Conservation (phyloP, 2,329 filamentous ascomycete species). For the Septoria petroselini region DNA sequence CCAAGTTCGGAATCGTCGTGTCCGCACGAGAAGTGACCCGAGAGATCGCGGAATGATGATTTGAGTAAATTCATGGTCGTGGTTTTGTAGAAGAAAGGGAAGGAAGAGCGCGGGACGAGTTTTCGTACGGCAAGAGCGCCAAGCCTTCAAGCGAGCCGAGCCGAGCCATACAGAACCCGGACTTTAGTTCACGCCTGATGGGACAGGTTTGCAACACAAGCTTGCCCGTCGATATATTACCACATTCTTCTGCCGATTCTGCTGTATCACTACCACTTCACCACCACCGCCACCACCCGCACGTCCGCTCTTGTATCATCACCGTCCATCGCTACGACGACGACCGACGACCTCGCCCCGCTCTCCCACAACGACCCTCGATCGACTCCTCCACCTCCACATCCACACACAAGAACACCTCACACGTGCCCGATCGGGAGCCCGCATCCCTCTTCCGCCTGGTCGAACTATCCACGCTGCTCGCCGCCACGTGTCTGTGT, state of each 20-base stretch:
- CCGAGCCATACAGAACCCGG: too few relatives aligned
- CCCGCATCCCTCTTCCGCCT: slow-evolving; percentile 17
- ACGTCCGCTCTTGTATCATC: too few relatives aligned
- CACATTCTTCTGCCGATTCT: too few relatives aligned
- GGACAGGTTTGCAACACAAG: too few relatives aligned
- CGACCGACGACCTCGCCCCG: neutral
- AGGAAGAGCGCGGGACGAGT: slow-evolving; percentile 19
- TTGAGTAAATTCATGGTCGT: slow-evolving; percentile 66
- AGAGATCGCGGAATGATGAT: slow-evolving; percentile 59
- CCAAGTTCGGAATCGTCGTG: slow-evolving; percentile 68
- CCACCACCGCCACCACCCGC: too few relatives aligned
- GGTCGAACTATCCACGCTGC: slow-evolving; percentile 6
- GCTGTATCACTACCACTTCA: too few relatives aligned
- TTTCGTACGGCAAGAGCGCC: neutral
- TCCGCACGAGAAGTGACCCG: slow-evolving; percentile 46
- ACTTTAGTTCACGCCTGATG: too few relatives aligned
- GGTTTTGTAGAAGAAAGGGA: slow-evolving; percentile 41
- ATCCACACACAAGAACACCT: too few relatives aligned
- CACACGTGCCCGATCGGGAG: slow-evolving; percentile 13
- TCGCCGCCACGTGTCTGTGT: neutral
- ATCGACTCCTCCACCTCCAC: neutral
- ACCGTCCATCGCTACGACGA: neutral
- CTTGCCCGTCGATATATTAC: too few relatives aligned
- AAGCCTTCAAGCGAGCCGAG: neutral
- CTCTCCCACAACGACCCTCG: neutral